Percentiles rank a stretch among this genome's conserved stretches.
Evolutionary conservation across 495 filamentous ascomycete genomes (phyloP).

Genomic region (Aspergillus homomorphus): DNA sequence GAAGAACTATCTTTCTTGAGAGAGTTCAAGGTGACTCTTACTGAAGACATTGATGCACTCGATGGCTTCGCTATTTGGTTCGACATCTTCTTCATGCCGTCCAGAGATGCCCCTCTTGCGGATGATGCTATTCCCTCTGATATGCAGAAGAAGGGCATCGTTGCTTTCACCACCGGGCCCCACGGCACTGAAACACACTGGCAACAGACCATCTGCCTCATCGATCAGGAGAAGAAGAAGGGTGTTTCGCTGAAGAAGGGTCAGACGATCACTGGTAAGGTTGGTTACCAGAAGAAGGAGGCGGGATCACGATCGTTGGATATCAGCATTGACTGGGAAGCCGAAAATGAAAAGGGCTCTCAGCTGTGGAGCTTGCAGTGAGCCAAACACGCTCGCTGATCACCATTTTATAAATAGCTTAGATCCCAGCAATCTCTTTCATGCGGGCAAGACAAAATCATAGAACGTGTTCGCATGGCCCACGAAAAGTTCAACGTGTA

Average conservation of each 20-base stretch:
- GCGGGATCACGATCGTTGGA: constrained; percentile 45
- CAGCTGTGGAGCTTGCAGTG: constrained; percentile 41
- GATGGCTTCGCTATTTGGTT: constrained; percentile 65
- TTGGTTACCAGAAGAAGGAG: constrained; percentile 50
- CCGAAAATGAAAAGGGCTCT: constrained; percentile 29
- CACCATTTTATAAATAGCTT: background rate
- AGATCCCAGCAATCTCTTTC: constrained; percentile 1
- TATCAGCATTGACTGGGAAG: constrained; percentile 48
- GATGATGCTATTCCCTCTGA: constrained; percentile 41
- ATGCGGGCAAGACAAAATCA: constrained; percentile 1
- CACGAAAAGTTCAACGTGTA: background rate
- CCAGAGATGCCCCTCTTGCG: constrained; percentile 40
- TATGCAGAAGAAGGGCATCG: constrained; percentile 45
- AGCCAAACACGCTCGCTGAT: background rate
- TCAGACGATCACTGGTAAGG: constrained; percentile 43
- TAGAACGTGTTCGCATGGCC: background rate
- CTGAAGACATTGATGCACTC: constrained; percentile 52
- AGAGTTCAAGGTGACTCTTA: constrained; percentile 52
- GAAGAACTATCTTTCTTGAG: constrained; percentile 57
- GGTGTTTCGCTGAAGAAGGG: constrained; percentile 45
- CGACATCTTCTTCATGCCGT: constrained; percentile 60
- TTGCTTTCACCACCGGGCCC: constrained; percentile 55
- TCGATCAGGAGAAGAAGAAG: constrained; percentile 40
- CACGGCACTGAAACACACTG: constrained; percentile 53
- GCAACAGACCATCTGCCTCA: constrained; percentile 48